A percentile compares a stretch with the other conserved stretches of the same genome.
phyloP scores from a whole-genome alignment of 176 grass and related monocot genomes.

The Oryza longistaminata region DNA sequence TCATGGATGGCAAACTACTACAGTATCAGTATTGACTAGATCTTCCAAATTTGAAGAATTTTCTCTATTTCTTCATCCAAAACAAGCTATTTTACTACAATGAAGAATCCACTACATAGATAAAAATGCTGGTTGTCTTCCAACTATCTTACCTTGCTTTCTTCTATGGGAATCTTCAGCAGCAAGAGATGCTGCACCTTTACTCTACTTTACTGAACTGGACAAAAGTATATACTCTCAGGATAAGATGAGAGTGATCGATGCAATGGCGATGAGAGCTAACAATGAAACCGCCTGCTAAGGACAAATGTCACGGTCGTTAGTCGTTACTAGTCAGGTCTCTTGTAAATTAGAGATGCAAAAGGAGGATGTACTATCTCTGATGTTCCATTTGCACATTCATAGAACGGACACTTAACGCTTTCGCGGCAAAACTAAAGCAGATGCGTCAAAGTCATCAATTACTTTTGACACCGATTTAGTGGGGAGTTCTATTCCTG shows the following conservation, averaged over 20 bases:
- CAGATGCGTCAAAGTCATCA: neutral
- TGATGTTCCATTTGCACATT: neutral
- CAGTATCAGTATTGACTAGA: neutral
- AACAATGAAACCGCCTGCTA: conserved; percentile 49
- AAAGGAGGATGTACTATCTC: neutral
- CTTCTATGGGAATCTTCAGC: conserved; percentile 15
- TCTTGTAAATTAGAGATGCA: conserved; percentile 2
- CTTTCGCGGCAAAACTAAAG: neutral
- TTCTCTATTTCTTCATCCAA: neutral
- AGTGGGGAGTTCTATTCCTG: conserved; percentile 1
- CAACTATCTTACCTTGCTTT: conserved; percentile 18
- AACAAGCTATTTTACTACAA: neutral
- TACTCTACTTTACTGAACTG: neutral
- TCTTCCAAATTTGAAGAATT: neutral
- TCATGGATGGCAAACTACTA: neutral
- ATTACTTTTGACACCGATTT: neutral
- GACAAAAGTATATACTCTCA: conserved; percentile 46
- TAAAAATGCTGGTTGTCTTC: neutral
- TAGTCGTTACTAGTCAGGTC: neutral
- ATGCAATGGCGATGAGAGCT: conserved; percentile 32
- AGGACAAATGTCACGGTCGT: conserved; percentile 16
- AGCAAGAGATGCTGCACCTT: conserved; percentile 20
- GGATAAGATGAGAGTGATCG: conserved; percentile 50
- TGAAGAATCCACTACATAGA: neutral
- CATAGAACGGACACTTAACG: neutral